phyloP scores from a whole-genome alignment of 768 basidiomycete genomes.

The Calocybe indica region DNA sequence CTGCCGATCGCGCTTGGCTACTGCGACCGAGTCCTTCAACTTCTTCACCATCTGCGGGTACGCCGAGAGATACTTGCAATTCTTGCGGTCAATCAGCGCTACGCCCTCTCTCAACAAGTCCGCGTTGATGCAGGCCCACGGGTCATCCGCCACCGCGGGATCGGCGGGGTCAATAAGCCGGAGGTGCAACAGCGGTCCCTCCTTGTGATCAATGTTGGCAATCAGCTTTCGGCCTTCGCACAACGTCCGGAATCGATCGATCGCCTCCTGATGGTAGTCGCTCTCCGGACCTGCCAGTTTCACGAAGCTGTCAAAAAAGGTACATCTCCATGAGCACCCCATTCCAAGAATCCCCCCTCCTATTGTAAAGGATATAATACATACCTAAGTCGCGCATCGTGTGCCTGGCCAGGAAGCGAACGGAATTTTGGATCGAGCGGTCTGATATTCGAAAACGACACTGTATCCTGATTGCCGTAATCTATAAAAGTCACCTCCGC shows the following conservation, averaged over 20 bases:
- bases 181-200: conserved; percentile 74
- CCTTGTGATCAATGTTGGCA: conserved; percentile 89
- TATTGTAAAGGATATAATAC: conserved; percentile 6
- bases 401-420: conserved; percentile 85
- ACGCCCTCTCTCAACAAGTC: conserved; percentile 87
- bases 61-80: conserved; percentile 61
- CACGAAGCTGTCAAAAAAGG: conserved; percentile 57
- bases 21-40: conserved; percentile 51
- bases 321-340: too few relatives aligned
- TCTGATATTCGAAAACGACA: conserved; percentile 78
- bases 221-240: conserved; percentile 94
- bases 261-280: conserved; percentile 83
- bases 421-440: conserved; percentile 91
- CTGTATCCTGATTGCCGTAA: conserved; percentile 90
- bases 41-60: conserved; percentile 67
- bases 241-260: conserved; percentile 78
- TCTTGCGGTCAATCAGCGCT: conserved; percentile 73
- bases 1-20: conserved; percentile 67
- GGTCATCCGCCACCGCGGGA: conserved; percentile 60
- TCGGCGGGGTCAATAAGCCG: conserved; percentile 89
- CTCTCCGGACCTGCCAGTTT: conserved; percentile 74
- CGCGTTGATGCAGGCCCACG: conserved; percentile 78
- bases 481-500: conserved; percentile 94
- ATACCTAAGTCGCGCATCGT: conserved; percentile 87
- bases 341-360: not conserved